These are phyloP conservation scores for Clitoria ternatea DNA, from an alignment of 306 rosid genomes.

Conservation along the genomic window DNA sequence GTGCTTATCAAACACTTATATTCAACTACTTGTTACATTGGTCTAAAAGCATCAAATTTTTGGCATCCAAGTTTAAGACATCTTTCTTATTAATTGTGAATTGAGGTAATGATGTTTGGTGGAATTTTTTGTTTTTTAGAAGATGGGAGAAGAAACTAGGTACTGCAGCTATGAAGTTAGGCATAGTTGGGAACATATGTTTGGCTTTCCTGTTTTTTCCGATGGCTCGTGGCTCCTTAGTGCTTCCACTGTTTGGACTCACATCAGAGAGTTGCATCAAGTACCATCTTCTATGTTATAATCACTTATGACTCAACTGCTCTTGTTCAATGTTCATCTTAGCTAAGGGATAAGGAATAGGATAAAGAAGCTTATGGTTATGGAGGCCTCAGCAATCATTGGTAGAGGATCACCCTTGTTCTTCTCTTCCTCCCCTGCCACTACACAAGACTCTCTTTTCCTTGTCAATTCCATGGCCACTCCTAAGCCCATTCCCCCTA, in stretches of 20 bases:
- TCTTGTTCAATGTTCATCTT: too few relatives aligned
- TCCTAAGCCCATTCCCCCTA: too few relatives aligned
- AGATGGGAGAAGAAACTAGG: conserved; percentile 58
- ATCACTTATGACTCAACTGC: too few relatives aligned
- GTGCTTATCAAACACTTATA: not conserved
- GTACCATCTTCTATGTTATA: too few relatives aligned
- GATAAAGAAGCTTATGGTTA: too few relatives aligned
- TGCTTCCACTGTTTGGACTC: conserved; percentile 61
- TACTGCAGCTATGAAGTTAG: conserved; percentile 36
- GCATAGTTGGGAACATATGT: conserved; percentile 53
- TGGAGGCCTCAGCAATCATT: too few relatives aligned
- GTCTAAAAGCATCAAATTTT: not conserved
- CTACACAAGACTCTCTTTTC: too few relatives aligned
- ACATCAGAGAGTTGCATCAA: conserved; percentile 67
- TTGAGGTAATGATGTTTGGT: not conserved
- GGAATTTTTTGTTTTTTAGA: not conserved
- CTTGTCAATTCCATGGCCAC: too few relatives aligned
- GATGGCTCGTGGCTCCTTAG: conserved; percentile 71
- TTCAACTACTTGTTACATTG: not conserved
- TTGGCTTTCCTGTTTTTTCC: conserved; percentile 65
- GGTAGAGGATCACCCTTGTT: too few relatives aligned
- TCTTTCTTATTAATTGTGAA: not conserved
- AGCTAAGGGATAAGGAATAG: too few relatives aligned
- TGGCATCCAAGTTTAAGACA: not conserved
- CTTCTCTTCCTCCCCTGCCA: too few relatives aligned